Evolutionary conservation across 257 asterid species (phyloP).

Genomic region (Cinchona pubescens): DNA sequence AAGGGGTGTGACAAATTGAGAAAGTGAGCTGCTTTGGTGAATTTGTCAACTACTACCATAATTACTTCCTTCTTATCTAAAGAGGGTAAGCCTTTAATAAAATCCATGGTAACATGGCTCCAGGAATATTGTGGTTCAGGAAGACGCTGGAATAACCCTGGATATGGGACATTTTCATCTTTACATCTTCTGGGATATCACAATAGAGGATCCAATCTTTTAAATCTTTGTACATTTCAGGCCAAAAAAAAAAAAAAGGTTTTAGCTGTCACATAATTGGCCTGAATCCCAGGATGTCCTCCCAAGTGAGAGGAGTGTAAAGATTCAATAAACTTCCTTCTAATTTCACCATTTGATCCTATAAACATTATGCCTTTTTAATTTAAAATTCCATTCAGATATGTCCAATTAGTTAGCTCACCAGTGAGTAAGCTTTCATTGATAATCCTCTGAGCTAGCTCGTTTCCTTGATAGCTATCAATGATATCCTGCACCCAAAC

Average conservation of each 20-base stretch:
- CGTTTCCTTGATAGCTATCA: background rate
- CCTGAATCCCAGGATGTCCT: background rate
- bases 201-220: background rate
- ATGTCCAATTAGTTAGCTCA: too few relatives aligned
- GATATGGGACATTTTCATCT: background rate
- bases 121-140: background rate
- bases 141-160: background rate
- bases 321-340: too few relatives aligned
- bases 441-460: background rate
- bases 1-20: background rate
- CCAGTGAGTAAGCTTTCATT: too few relatives aligned
- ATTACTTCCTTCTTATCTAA: background rate
- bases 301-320: too few relatives aligned
- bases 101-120: background rate
- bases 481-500: background rate
- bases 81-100: background rate
- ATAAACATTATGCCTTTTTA: too few relatives aligned
- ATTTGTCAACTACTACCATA: background rate
- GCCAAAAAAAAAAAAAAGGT: background rate
- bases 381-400: too few relatives aligned
- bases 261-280: background rate
- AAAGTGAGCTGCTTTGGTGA: background rate
- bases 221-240: too few relatives aligned
- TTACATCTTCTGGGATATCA: background rate
- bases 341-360: too few relatives aligned